Evolutionary conservation across 768 basidiomycete species (phyloP).

Genomic region (Cantharellus anzutake): DNA sequence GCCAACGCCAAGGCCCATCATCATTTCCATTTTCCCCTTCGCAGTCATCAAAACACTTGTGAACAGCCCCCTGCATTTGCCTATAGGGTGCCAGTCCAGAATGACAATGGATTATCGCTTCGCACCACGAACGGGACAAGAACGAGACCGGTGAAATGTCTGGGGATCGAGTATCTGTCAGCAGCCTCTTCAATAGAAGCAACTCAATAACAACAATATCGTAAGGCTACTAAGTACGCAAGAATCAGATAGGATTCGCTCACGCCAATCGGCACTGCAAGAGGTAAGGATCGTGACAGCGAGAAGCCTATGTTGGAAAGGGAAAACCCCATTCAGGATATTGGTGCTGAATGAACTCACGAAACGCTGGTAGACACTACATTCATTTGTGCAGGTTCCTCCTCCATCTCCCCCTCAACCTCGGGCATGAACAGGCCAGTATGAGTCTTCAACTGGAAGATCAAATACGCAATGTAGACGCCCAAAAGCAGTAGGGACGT

Average conservation of each 20-base stretch:
- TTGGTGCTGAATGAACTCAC: not conserved
- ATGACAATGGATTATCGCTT: not conserved
- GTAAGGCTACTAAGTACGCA: not conserved
- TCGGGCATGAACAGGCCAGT: constrained; percentile 3
- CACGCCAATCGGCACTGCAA: constrained; percentile 76
- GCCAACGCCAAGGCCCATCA: constrained; percentile 63
- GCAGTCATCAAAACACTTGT: constrained; percentile 70
- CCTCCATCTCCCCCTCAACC: constrained; percentile 1
- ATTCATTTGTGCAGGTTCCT: constrained; percentile 6
- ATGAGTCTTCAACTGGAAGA: constrained; percentile 8
- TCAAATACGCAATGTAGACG: constrained; percentile 6
- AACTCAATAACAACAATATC: constrained; percentile 20
- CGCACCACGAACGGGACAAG: constrained; percentile 72
- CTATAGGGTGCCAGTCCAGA: constrained; percentile 18
- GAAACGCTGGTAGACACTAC: constrained; percentile 5
- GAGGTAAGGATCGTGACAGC: constrained; percentile 62
- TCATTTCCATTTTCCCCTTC: constrained; percentile 53
- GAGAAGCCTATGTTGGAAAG: constrained; percentile 31
- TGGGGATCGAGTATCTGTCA: constrained; percentile 58
- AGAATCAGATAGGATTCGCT: constrained; percentile 11
- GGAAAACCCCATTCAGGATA: not conserved
- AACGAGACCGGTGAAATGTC: constrained; percentile 71
- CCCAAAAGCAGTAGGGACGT: constrained; percentile 8
- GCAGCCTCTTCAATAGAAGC: constrained; percentile 88
- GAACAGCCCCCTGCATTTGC: constrained; percentile 67